Evolutionary conservation across 2,329 filamentous ascomycete genomes (phyloP).

Genomic region (Botryotinia calthae): DNA sequence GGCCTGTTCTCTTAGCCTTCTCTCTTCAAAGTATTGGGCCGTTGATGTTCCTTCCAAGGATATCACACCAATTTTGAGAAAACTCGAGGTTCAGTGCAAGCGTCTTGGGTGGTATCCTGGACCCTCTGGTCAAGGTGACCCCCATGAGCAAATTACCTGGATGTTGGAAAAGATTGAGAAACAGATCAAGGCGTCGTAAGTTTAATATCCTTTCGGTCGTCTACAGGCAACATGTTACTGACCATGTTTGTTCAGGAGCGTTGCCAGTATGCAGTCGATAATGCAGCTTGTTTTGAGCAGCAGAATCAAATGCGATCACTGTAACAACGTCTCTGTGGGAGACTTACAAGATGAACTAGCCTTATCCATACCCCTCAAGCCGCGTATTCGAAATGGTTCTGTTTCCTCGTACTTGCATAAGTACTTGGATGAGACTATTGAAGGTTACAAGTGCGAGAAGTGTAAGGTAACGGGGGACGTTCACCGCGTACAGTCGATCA

Average conservation of each 20-base stretch:
- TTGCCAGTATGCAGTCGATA: conserved; percentile 28
- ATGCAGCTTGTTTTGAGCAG: conserved; percentile 25
- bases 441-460: conserved; percentile 34
- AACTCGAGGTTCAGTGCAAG: conserved; percentile 1
- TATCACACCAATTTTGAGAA: conserved; percentile 3
- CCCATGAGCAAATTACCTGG: conserved; percentile 36
- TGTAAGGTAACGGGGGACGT: conserved; percentile 26
- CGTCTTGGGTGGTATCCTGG: conserved; percentile 5
- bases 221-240: neutral
- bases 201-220: neutral
- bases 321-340: conserved; percentile 28
- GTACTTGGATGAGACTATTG: conserved; percentile 30
- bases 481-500: conserved; percentile 26
- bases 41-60: neutral
- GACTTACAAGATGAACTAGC: conserved; percentile 30
- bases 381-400: conserved; percentile 24
- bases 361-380: conserved; percentile 34
- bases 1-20: conserved; percentile 20
- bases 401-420: conserved; percentile 31
- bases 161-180: conserved; percentile 31
- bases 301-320: conserved; percentile 31
- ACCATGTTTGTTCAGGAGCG: conserved; percentile 21
- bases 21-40: conserved; percentile 17
- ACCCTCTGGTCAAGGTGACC: conserved; percentile 35
- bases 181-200: conserved; percentile 35